Evolutionary conservation across 352 stramenopile species (phyloP).

Genomic region (Paralagenidium karlingii): DNA sequence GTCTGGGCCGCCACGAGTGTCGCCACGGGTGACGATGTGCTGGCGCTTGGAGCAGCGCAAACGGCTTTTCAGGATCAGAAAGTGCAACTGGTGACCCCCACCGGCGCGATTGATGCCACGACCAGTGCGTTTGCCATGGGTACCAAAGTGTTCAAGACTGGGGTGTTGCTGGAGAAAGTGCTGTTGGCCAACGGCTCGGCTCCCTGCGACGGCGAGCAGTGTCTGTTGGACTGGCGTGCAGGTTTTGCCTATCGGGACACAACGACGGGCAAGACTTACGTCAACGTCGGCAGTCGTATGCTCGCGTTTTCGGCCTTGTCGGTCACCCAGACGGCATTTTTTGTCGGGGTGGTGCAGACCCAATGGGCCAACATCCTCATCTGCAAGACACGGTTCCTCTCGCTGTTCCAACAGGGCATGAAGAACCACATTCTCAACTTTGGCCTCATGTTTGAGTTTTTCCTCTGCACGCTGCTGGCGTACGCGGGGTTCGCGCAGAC

Average conservation of each 20-base stretch:
- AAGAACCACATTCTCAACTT: slow-evolving; percentile 88
- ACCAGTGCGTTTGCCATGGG: neutral
- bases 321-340: slow-evolving; percentile 81
- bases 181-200: slow-evolving; percentile 11
- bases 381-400: slow-evolving; percentile 89
- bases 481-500: slow-evolving; percentile 80
- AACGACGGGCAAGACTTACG: slow-evolving; percentile 11
- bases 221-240: slow-evolving; percentile 39
- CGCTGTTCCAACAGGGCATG: slow-evolving; percentile 86
- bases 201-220: slow-evolving; percentile 21
- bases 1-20: slow-evolving; percentile 69
- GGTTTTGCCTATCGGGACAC: slow-evolving; percentile 26
- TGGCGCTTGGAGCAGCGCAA: too few relatives aligned
- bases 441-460: slow-evolving; percentile 87
- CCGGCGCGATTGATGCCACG: too few relatives aligned
- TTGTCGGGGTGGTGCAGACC: slow-evolving; percentile 77
- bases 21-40: too few relatives aligned
- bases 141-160: slow-evolving; percentile 19
- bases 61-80: too few relatives aligned
- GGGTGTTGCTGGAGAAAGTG: slow-evolving; percentile 35
- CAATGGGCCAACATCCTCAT: slow-evolving; percentile 89
- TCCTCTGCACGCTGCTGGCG: slow-evolving; percentile 70
- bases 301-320: slow-evolving; percentile 72
- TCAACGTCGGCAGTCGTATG: slow-evolving; percentile 85
- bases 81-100: too few relatives aligned